Percentiles rank a stretch among this genome's conserved stretches.
Conservation (phyloP, 768 basidiomycete species). For the Paxillus ammoniavirescens region DNA sequence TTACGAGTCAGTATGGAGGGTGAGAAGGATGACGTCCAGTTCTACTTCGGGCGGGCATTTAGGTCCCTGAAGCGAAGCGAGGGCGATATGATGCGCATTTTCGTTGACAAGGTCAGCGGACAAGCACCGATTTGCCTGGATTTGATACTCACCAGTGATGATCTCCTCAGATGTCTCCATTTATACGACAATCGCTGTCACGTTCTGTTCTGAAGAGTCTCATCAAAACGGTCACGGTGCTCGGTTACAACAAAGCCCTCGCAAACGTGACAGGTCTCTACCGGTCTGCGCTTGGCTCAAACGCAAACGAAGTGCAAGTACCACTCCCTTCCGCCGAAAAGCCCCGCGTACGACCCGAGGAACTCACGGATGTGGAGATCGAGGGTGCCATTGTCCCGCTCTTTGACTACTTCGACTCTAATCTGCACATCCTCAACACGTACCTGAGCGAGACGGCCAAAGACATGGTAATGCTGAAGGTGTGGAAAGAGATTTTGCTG, state of each 20-base stretch:
- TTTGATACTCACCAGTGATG: not conserved
- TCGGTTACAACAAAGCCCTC: slow-evolving; percentile 90
- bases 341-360: slow-evolving; percentile 73
- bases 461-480: slow-evolving; percentile 86
- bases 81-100: slow-evolving; percentile 91
- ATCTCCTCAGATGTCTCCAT: slow-evolving; percentile 78
- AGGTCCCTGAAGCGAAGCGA: slow-evolving; percentile 90
- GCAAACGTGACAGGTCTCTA: slow-evolving; percentile 81
- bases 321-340: slow-evolving; percentile 75
- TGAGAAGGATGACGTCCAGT: slow-evolving; percentile 96
- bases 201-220: slow-evolving; percentile 72
- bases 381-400: slow-evolving; percentile 88
- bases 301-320: slow-evolving; percentile 68
- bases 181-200: slow-evolving; percentile 86
- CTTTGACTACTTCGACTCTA: slow-evolving; percentile 96
- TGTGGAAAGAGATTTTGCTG: slow-evolving; percentile 94
- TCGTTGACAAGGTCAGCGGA: slow-evolving; percentile 85
- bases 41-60: slow-evolving; percentile 96
- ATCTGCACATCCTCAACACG: slow-evolving; percentile 87
- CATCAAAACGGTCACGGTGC: slow-evolving; percentile 55
- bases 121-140: not conserved
- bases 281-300: slow-evolving; percentile 71
- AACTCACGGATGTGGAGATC: slow-evolving; percentile 89
- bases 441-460: slow-evolving; percentile 82
- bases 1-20: slow-evolving; percentile 97